These are phyloP conservation scores for Peronospora farinosa DNA, from an alignment of 352 stramenopile species.

Conservation along the genomic window DNA sequence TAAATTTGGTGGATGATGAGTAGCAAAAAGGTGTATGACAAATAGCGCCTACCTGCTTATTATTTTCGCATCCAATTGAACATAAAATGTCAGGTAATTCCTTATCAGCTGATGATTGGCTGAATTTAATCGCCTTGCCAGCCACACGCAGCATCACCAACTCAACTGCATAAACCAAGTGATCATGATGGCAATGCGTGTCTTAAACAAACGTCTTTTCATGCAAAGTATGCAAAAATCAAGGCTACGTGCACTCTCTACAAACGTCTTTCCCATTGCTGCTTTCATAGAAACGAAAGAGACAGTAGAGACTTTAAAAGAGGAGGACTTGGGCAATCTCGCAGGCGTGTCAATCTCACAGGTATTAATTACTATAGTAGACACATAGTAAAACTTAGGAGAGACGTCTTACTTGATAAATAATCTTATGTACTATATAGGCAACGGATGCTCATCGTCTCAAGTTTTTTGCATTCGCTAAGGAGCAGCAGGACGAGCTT, in stretches of 20 bases:
- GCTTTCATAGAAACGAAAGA: slow-evolving; percentile 10
- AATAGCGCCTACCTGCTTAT: no score
- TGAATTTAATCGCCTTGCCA: slow-evolving; percentile 1
- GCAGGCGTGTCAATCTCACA: slow-evolving; percentile 51
- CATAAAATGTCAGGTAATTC: slow-evolving; percentile 10
- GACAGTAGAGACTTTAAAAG: slow-evolving; percentile 8
- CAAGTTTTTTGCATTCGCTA: slow-evolving; percentile 77
- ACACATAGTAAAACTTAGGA: not conserved
- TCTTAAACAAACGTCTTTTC: slow-evolving; percentile 34
- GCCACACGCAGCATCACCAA: slow-evolving; percentile 23
- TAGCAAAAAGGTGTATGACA: no score
- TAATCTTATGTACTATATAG: slow-evolving; percentile 18
- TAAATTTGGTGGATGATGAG: no score
- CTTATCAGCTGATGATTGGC: slow-evolving; percentile 4
- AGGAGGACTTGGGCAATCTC: slow-evolving; percentile 44
- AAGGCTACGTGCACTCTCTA: slow-evolving; percentile 38
- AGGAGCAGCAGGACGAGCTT: slow-evolving; percentile 70
- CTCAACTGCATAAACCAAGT: slow-evolving; percentile 5
- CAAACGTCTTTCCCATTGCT: slow-evolving; percentile 14
- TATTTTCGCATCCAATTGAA: no score
- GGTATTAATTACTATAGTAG: slow-evolving; percentile 13
- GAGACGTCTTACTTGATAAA: not conserved
- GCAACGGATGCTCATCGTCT: slow-evolving; percentile 50
- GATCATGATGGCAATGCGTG: slow-evolving; percentile 53
- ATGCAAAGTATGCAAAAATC: slow-evolving; percentile 22